phyloP scores from a whole-genome alignment of 1,139 yeast species.

The Diutina ranongensis region DNA sequence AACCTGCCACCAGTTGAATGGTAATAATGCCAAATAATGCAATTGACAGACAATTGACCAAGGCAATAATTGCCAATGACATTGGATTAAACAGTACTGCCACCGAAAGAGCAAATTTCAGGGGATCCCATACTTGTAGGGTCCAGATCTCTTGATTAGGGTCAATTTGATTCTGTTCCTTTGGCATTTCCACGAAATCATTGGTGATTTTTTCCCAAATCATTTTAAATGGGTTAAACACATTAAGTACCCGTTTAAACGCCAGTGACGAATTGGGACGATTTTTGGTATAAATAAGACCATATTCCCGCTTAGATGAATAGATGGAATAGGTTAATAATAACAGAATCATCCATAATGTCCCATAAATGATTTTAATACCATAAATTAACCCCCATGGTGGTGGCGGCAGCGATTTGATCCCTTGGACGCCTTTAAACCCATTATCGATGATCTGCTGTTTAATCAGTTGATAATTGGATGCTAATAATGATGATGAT shows the following conservation, averaged over 20 bases:
- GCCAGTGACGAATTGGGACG: slow-evolving; percentile 4
- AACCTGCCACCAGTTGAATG: not conserved
- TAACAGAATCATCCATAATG: not conserved
- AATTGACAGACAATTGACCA: not conserved
- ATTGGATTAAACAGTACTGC: not conserved
- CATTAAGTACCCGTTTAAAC: not conserved
- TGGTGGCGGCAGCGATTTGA: not conserved
- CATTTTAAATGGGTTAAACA: not conserved
- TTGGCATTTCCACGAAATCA: not conserved
- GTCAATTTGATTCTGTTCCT: not conserved
- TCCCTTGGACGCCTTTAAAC: not conserved
- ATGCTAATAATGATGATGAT: not conserved
- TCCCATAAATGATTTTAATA: not conserved
- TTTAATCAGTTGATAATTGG: slow-evolving; percentile 4
- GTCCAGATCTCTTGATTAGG: slow-evolving; percentile 1
- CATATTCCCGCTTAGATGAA: not conserved
- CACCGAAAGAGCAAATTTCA: not conserved
- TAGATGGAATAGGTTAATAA: not conserved
- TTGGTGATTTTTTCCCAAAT: not conserved
- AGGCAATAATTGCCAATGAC: not conserved
- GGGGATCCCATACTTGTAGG: not conserved
- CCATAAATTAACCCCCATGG: not conserved
- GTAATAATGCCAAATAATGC: not conserved
- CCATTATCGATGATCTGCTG: not conserved
- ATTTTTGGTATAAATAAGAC: not conserved